A percentile compares a stretch with the other conserved stretches of the same genome.
phyloP scores from a whole-genome alignment of 768 basidiomycete genomes.

The Amanita subjunquillea region DNA sequence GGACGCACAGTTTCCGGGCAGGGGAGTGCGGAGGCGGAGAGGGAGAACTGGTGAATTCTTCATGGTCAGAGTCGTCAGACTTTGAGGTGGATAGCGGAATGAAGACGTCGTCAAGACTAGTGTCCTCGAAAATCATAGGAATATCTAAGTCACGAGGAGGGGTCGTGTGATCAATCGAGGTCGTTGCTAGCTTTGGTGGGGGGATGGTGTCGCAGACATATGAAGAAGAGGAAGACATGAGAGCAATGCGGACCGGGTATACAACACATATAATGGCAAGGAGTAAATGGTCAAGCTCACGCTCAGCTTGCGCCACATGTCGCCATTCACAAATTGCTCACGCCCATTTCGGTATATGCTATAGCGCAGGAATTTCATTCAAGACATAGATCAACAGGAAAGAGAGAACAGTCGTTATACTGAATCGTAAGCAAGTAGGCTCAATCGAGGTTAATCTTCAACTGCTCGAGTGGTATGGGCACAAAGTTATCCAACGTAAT shows the following conservation, averaged over 20 bases:
- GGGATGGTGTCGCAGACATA: slow-evolving; percentile 70
- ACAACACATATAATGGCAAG: slow-evolving; percentile 2
- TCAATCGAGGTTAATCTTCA: slow-evolving; percentile 92
- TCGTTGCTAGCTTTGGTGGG: slow-evolving; percentile 40
- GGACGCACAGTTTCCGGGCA: slow-evolving; percentile 75
- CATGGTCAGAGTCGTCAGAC: slow-evolving; percentile 5
- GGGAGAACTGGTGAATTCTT: slow-evolving; percentile 6
- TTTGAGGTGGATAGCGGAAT: slow-evolving; percentile 26
- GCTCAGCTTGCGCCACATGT: neutral
- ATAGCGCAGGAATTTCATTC: slow-evolving; percentile 22
- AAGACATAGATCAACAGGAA: slow-evolving; percentile 32
- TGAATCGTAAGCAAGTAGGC: slow-evolving; percentile 8
- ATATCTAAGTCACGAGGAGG: slow-evolving; percentile 2
- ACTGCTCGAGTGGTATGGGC: slow-evolving; percentile 94
- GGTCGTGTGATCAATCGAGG: slow-evolving; percentile 9
- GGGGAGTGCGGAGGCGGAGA: slow-evolving; percentile 18
- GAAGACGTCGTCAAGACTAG: slow-evolving; percentile 25
- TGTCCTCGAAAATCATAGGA: slow-evolving; percentile 8
- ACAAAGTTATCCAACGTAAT: slow-evolving; percentile 87
- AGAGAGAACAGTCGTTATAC: slow-evolving; percentile 10
- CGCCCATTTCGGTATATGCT: slow-evolving; percentile 9
- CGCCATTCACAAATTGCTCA: slow-evolving; percentile 9
- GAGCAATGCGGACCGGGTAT: slow-evolving; percentile 4
- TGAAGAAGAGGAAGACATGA: slow-evolving; percentile 16
- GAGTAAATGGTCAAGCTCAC: neutral